Percentiles rank a stretch among this genome's conserved stretches.
Evolutionary conservation across 768 basidiomycete genomes (phyloP).

Genomic region (Trametes coccinea): DNA sequence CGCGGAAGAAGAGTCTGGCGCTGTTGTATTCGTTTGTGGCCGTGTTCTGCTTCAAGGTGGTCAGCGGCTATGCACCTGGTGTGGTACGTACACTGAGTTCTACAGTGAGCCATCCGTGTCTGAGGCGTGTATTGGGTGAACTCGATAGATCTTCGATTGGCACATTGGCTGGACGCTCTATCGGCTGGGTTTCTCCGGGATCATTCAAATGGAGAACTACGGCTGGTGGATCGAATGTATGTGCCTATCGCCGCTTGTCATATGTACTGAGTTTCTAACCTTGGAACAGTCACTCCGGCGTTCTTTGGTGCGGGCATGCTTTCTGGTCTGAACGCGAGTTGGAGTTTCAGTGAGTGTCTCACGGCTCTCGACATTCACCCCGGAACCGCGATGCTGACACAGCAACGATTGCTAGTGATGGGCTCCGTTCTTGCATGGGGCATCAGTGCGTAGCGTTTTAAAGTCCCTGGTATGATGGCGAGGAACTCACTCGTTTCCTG

Average conservation of each 20-base stretch:
- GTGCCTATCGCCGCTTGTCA: slow-evolving; percentile 19
- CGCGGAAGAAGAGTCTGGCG: slow-evolving; percentile 56
- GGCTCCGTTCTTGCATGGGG: slow-evolving; percentile 62
- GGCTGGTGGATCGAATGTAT: slow-evolving; percentile 57
- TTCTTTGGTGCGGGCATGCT: slow-evolving; percentile 64
- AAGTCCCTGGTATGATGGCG: too few relatives aligned
- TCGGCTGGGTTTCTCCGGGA: slow-evolving; percentile 57
- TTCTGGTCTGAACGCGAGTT: slow-evolving; percentile 55
- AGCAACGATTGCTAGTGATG: too few relatives aligned
- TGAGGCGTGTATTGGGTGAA: not conserved
- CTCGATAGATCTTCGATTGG: slow-evolving; percentile 55
- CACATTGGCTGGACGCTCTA: slow-evolving; percentile 63
- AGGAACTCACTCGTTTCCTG: too few relatives aligned
- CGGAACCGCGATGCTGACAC: too few relatives aligned
- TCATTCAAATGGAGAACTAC: slow-evolving; percentile 59
- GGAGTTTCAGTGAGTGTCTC: slow-evolving; percentile 51
- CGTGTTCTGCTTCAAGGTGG: slow-evolving; percentile 53
- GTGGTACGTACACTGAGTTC: slow-evolving; percentile 37
- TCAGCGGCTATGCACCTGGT: slow-evolving; percentile 61
- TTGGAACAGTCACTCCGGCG: slow-evolving; percentile 46
- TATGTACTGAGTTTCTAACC: not conserved
- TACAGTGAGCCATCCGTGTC: too few relatives aligned
- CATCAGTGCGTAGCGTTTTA: slow-evolving; percentile 34
- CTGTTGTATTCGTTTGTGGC: slow-evolving; percentile 48
- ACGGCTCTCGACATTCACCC: too few relatives aligned